Base-by-base conservation (phyloP, 495 filamentous ascomycete genomes). In the Neurospora tetraspora region DNA sequence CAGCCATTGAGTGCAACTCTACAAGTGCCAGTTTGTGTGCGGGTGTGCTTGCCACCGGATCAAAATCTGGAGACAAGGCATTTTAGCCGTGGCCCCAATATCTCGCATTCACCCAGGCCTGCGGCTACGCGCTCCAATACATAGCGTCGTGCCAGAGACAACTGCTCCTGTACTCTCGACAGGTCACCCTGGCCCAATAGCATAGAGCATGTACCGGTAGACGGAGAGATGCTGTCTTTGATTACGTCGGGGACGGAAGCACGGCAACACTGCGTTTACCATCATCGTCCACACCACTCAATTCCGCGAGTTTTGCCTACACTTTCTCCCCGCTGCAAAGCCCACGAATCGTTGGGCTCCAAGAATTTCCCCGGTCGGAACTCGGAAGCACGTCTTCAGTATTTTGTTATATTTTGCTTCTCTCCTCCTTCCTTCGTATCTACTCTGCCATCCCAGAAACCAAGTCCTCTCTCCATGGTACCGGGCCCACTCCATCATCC, bases 81-180 rank as follows among this genome's bases (percentile, higher is more conserved):
- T 74, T 78, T 80, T 81, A 81, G 72, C 79, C 78, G 77, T 75
- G 47, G 77, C 78, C 72, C 75, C 75, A 78, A 80, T 78, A 77
- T 74, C 70, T 73, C 73, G 75, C 79, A 78, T 81, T 80, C 78
- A 80, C 77, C 78, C 78, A 80, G 73, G 70, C 73, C 77, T 77
- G 79, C 79, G 78, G 78, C 74, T 79, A 78, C 79, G 74, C 78
- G 78, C 74, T 74, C 79, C 76, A 77, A 72, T 65, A 65, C 53
- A 65, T 65, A 31, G 53, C 53, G 53, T 65, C 53, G 27, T 65
- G 27, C 53, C 53, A 74, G 73, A 76, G 76, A 74, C 75, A 76
- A 69, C 61, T 73, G 40, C 40, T 70, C 70, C 70, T 73, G 73
- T 71, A 72, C 71, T 70, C 71, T 68, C 70, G 68, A 73, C 70